These are phyloP conservation scores for Cytidiella melzeri DNA, from an alignment of 768 basidiomycete species.

Conservation along the genomic window DNA sequence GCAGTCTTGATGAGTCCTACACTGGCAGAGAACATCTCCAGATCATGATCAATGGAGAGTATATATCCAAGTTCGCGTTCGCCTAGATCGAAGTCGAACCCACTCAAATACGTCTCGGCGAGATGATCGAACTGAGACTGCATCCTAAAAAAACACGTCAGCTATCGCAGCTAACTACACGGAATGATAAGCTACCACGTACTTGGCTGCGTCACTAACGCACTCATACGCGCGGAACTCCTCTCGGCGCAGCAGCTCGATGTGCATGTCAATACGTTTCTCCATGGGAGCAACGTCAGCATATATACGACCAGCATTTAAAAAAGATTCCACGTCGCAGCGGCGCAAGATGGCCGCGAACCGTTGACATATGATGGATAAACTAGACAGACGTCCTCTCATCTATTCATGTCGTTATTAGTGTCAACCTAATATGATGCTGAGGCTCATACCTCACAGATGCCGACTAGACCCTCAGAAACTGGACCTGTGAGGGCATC, in stretches of 20 bases:
- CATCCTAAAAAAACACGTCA: constrained; percentile 45
- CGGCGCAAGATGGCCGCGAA: constrained; percentile 80
- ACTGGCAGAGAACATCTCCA: constrained; percentile 91
- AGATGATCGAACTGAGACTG: constrained; percentile 92
- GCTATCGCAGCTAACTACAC: background rate
- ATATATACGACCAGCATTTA: constrained; percentile 77
- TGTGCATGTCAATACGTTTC: constrained; percentile 87
- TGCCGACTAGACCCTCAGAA: constrained; percentile 83
- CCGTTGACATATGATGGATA: constrained; percentile 82
- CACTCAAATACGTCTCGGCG: constrained; percentile 78
- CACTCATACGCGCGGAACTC: constrained; percentile 95
- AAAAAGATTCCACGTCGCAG: constrained; percentile 80
- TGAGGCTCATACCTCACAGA: constrained; percentile 72
- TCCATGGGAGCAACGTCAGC: constrained; percentile 85
- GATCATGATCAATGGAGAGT: constrained; percentile 78
- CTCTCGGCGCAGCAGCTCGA: constrained; percentile 76
- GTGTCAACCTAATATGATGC: background rate
- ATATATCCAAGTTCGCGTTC: constrained; percentile 86
- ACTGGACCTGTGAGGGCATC: constrained; percentile 78
- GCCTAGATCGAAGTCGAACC: constrained; percentile 80
- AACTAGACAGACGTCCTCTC: constrained; percentile 72
- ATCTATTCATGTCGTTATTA: constrained; percentile 43
- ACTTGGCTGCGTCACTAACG: constrained; percentile 86
- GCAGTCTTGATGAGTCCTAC: constrained; percentile 88
- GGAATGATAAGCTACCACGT: constrained; percentile 21